Evolutionary conservation across 2,329 filamentous ascomycete species (phyloP), one percentile per base, ranked within the genome.

Genomic region (Chaetomium sp.): DNA sequence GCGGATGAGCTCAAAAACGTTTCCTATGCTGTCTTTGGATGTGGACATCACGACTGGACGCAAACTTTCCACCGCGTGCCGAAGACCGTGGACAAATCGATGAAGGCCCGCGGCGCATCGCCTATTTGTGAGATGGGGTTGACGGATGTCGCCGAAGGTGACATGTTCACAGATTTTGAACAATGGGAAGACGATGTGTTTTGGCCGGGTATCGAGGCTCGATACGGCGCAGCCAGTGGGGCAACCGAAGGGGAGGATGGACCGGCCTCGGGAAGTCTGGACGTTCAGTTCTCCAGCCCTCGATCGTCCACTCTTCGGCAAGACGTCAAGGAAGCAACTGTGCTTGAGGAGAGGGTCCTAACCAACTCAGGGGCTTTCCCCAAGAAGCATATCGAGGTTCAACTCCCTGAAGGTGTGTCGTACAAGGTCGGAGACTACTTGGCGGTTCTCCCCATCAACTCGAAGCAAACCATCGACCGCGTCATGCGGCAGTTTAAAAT

Each of bases 361-460:
- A 82, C 63, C 0, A 57, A 52, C 0, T 42, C 60, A 1, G 63
- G 57, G 1, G 60, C 52, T 38, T 53, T 49, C 5, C 52, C 54
- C 40, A 90, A 89, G 73, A 79, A 80, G 32, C 78, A 86, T 59
- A 79, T 89, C 19, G 82, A 83, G 59, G 81, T 91, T 37, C 79
- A 82, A 57, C 75, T 92, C 1, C 88, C 88, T 0, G 79, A 76
- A 0, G 80, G 79, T 50, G 76, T 82, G 74, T 78, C 76, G 0
- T 92, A 91, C 70, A 77, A 79, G 41, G 80, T 85, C 1, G 89
- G 88, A 11, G 88, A 92, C 66, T 92, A 94, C 66, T 77, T 92
- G 0, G 85, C 86, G 0, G 75, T 91, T 2, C 73, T 91, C 1
- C 88, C 88, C 0, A 71, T 88, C 35, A 92, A 92, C 67, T 82